These are phyloP conservation scores for Mrakiaceae sp. DNA, from an alignment of 1,284 basidiomycete species.

Conservation along the genomic window DNA sequence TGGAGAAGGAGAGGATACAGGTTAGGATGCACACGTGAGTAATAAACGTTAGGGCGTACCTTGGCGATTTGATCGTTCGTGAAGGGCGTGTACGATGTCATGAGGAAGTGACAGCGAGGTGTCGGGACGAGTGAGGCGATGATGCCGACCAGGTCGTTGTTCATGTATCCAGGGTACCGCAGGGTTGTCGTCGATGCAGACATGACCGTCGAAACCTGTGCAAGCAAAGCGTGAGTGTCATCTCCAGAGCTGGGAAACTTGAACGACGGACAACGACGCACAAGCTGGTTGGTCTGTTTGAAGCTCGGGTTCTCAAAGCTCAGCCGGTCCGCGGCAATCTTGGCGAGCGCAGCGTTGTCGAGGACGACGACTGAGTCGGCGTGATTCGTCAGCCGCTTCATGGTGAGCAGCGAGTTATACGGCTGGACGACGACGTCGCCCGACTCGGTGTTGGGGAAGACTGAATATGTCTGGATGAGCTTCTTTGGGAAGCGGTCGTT, in stretches of 20 bases:
- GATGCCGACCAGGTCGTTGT: conserved; percentile 96
- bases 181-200: conserved; percentile 95
- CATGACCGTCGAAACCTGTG: conserved; percentile 84
- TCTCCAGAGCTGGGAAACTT: neutral
- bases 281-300: conserved; percentile 89
- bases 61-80: conserved; percentile 92
- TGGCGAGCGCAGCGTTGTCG: conserved; percentile 86
- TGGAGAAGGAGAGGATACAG: conserved; percentile 26
- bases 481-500: conserved; percentile 99
- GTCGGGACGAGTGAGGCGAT: conserved; percentile 96
- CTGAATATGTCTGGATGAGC: conserved; percentile 97
- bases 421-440: conserved; percentile 96
- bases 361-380: conserved; percentile 96
- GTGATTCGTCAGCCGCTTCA: conserved; percentile 89
- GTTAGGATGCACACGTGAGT: neutral
- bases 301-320: conserved; percentile 86
- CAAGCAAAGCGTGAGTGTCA: neutral
- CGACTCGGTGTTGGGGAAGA: conserved; percentile 87
- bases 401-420: conserved; percentile 88
- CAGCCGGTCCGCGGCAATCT: conserved; percentile 82
- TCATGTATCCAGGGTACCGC: conserved; percentile 98
- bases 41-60: conserved; percentile 36
- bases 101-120: conserved; percentile 97
- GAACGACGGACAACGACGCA: conserved; percentile 32
- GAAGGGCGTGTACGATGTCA: conserved; percentile 99